Percentiles rank a stretch among this genome's conserved stretches.
phyloP scores from a whole-genome alignment of 345 rosid species.

The Pelargonium nanum region DNA sequence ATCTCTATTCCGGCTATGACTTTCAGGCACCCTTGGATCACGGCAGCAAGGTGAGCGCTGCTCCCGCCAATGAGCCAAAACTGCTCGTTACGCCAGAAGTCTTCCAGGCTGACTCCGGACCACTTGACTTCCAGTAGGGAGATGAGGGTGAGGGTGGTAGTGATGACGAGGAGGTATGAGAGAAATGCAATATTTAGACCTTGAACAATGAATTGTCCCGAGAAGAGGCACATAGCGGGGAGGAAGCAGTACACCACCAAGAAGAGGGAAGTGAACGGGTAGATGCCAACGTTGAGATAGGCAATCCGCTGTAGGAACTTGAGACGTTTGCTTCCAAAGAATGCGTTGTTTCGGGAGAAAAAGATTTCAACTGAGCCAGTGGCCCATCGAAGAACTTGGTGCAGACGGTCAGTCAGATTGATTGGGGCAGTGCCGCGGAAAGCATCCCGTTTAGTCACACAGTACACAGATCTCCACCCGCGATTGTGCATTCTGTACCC shows the following conservation, averaged over 20 bases:
- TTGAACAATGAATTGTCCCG: conserved; percentile 67
- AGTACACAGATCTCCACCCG: conserved; percentile 87
- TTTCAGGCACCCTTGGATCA: conserved; percentile 76
- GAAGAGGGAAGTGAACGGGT: conserved; percentile 83
- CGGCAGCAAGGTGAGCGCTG: conserved; percentile 80
- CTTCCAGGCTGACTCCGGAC: conserved; percentile 79
- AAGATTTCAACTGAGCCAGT: conserved; percentile 92
- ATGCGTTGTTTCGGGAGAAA: conserved; percentile 71
- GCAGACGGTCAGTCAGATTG: conserved; percentile 81
- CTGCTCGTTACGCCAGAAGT: conserved; percentile 90
- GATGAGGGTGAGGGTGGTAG: conserved; percentile 44
- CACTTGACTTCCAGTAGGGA: conserved; percentile 85
- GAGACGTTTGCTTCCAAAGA: conserved; percentile 51
- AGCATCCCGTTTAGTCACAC: conserved; percentile 83
- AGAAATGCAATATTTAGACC: conserved; percentile 53
- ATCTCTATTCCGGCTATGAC: conserved; percentile 76
- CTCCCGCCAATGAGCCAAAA: conserved; percentile 93
- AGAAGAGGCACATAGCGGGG: conserved; percentile 73
- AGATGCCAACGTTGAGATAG: conserved; percentile 73
- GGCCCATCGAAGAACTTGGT: conserved; percentile 95
- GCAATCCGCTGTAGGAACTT: conserved; percentile 84
- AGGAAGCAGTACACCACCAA: conserved; percentile 72
- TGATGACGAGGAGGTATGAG: conserved; percentile 53
- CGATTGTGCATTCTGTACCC: conserved; percentile 98
- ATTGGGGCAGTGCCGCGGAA: conserved; percentile 91